Percentiles rank a stretch among this genome's conserved stretches.
phyloP scores from a whole-genome alignment of 768 basidiomycete species.

The Tulasnella calospora region DNA sequence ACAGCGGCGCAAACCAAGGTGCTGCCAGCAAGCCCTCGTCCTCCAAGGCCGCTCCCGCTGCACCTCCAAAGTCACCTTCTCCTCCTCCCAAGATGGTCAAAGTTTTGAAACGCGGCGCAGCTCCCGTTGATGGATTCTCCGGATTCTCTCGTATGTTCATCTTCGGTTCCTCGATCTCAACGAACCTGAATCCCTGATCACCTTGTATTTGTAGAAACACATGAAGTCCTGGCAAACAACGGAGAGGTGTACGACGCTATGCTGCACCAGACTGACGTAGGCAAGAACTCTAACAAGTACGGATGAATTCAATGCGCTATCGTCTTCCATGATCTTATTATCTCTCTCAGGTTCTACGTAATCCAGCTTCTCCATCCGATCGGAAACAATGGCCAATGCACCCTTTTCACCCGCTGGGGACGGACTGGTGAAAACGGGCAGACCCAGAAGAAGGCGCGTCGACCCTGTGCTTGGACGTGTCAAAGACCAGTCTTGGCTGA shows the following conservation, averaged over 20 bases:
- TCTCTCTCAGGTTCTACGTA: slow-evolving; percentile 27
- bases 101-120: slow-evolving; percentile 28
- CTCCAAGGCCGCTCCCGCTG: not conserved
- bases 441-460: slow-evolving; percentile 45
- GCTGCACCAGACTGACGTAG: slow-evolving; percentile 30
- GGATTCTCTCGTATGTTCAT: slow-evolving; percentile 23
- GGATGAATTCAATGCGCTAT: not conserved
- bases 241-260: slow-evolving; percentile 29
- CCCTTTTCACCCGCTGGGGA: slow-evolving; percentile 29
- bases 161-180: not conserved
- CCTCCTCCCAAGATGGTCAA: slow-evolving; percentile 27
- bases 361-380: slow-evolving; percentile 28
- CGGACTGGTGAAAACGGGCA: slow-evolving; percentile 56
- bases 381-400: slow-evolving; percentile 6
- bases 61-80: not conserved
- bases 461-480: not conserved
- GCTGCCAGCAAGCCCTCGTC: not conserved
- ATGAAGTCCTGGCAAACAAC: slow-evolving; percentile 27
- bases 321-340: not conserved
- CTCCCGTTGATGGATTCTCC: slow-evolving; percentile 29
- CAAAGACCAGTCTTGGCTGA: not conserved
- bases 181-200: not conserved
- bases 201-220: slow-evolving; percentile 13
- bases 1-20: not conserved
- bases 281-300: slow-evolving; percentile 27